phyloP scores from a whole-genome alignment of 2,329 filamentous ascomycete species.

The Fusarium aywerte region DNA sequence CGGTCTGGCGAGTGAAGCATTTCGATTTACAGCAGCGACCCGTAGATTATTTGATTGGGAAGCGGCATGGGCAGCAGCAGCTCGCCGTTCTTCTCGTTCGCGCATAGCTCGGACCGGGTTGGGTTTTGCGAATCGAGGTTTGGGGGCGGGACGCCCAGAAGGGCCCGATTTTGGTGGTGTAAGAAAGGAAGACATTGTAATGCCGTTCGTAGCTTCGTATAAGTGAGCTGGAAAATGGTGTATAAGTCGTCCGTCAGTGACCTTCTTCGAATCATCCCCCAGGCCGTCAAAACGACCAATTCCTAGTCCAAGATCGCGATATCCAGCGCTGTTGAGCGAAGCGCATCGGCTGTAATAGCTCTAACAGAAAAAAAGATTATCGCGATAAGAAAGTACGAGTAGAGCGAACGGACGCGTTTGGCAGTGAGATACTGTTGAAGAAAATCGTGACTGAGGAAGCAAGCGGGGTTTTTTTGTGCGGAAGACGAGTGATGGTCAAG shows the following conservation, averaged over 20 bases:
- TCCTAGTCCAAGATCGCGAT: not conserved
- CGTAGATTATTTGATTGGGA: constrained; percentile 37
- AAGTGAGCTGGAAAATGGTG: not conserved
- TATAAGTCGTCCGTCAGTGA: not conserved
- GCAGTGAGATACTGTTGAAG: constrained; percentile 37
- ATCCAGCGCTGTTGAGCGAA: not conserved
- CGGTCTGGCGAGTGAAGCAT: constrained; percentile 49
- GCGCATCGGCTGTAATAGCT: not conserved
- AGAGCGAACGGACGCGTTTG: constrained; percentile 22
- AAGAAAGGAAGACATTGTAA: constrained; percentile 60
- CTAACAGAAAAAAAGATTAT: constrained; percentile 20
- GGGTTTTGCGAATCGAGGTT: constrained; percentile 57
- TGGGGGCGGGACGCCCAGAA: constrained; percentile 45
- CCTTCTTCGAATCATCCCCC: constrained; percentile 18
- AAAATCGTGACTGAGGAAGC: constrained; percentile 39
- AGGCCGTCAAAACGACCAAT: constrained; percentile 28
- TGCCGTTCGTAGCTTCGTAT: not conserved
- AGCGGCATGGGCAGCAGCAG: constrained; percentile 48
- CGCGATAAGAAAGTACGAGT: constrained; percentile 38
- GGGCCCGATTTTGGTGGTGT: constrained; percentile 54
- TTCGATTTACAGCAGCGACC: constrained; percentile 48
- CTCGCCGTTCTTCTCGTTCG: constrained; percentile 61
- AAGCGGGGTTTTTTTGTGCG: constrained; percentile 40
- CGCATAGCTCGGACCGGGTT: constrained; percentile 63
- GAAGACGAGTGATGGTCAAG: constrained; percentile 46